Evolutionary conservation across 352 stramenopile species (phyloP).

Genomic region (Phytophthora syringae): DNA sequence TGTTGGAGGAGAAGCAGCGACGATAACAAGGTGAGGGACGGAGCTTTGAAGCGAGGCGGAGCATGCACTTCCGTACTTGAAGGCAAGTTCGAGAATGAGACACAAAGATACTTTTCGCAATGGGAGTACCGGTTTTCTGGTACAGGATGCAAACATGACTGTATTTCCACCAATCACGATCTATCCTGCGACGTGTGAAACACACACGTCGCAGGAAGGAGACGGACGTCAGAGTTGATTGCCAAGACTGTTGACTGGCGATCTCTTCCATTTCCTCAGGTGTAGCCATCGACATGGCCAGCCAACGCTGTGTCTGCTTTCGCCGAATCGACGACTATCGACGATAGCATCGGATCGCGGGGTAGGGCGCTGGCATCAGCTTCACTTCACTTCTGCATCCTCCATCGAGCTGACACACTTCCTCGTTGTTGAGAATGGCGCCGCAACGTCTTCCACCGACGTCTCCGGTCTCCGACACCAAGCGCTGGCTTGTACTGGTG

Average conservation of each 20-base stretch:
- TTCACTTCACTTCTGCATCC: conserved; percentile 15
- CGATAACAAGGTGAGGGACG: background rate
- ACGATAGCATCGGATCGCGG: conserved; percentile 30
- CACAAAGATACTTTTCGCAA: conserved; percentile 14
- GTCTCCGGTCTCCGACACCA: background rate
- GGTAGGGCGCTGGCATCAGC: conserved; percentile 12
- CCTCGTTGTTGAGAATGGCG: conserved; percentile 1
- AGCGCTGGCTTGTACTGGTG: conserved; percentile 28
- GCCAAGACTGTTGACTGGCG: too few relatives aligned
- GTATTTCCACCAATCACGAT: conserved; percentile 7
- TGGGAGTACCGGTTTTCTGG: too few relatives aligned
- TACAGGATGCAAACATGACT: too few relatives aligned
- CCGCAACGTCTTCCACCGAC: conserved; percentile 6
- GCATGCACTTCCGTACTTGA: conserved; percentile 22
- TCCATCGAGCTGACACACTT: background rate
- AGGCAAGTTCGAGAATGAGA: conserved; percentile 7
- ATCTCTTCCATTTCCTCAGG: too few relatives aligned
- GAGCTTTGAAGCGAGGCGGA: conserved; percentile 14
- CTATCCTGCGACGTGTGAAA: conserved; percentile 12
- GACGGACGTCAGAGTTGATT: too few relatives aligned
- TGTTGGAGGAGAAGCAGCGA: conserved; percentile 21
- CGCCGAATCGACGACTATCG: conserved; percentile 11
- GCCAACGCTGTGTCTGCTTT: conserved; percentile 11
- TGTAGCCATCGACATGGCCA: background rate
- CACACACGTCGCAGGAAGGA: too few relatives aligned